A percentile compares a stretch with the other conserved stretches of the same genome.
phyloP scores from a whole-genome alignment of 305 asterid genomes.

The Fraxinus xanthoxyloides region DNA sequence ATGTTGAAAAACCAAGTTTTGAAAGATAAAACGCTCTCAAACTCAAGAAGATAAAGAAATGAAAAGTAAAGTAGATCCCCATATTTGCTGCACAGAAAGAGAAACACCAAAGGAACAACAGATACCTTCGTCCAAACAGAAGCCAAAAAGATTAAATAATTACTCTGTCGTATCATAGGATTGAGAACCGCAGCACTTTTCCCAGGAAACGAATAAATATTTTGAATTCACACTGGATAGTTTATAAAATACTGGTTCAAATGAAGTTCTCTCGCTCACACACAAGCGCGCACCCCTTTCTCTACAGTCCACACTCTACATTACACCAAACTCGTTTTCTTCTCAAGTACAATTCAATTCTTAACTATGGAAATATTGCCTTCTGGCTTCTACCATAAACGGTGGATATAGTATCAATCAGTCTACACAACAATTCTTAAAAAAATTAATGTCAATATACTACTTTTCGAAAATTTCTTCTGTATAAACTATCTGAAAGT shows the following conservation, averaged over 20 bases:
- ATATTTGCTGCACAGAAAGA: neutral
- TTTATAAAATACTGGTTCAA: neutral
- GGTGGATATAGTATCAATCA: neutral
- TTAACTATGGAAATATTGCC: neutral
- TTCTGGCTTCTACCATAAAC: neutral
- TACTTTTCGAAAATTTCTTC: neutral
- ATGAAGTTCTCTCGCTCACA: neutral
- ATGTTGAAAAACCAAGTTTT: too few species aligned
- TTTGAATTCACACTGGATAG: neutral
- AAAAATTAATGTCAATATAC: neutral
- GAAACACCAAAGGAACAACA: neutral
- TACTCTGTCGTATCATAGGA: neutral
- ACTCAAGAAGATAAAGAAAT: neutral
- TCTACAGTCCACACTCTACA: neutral
- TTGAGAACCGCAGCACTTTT: neutral
- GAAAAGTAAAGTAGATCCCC: neutral
- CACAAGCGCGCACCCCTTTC: neutral
- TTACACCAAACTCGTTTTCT: neutral
- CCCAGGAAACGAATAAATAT: neutral
- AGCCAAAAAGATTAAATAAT: neutral
- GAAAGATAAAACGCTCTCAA: neutral
- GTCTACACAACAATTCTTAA: neutral
- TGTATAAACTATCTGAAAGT: neutral
- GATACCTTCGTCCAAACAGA: conserved; percentile 8
- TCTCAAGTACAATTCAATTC: neutral